Conservation (phyloP, 768 basidiomycete species). For the Lactifluus hygrophoroides region DNA sequence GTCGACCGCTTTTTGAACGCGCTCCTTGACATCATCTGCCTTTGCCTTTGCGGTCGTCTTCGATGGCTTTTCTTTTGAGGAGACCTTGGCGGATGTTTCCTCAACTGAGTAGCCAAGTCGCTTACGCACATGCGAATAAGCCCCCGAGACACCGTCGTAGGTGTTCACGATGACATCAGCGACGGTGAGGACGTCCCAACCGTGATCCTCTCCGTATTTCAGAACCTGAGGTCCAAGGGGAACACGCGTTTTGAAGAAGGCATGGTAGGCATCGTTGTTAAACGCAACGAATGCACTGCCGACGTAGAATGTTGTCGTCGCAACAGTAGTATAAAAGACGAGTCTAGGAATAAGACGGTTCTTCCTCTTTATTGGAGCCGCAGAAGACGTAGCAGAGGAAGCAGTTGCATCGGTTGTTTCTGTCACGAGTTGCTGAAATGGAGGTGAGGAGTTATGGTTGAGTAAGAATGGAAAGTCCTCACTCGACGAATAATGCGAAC, state of each 20-base stretch:
- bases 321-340: slow-evolving; percentile 57
- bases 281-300: slow-evolving; percentile 74
- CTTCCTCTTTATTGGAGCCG: slow-evolving; percentile 41
- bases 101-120: slow-evolving; percentile 35
- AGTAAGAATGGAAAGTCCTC: slow-evolving; percentile 24
- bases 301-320: slow-evolving; percentile 72
- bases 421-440: slow-evolving; percentile 51
- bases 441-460: neutral
- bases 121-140: slow-evolving; percentile 45
- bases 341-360: slow-evolving; percentile 48
- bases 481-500: slow-evolving; percentile 55
- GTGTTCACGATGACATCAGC: slow-evolving; percentile 47
- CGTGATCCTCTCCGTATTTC: slow-evolving; percentile 69
- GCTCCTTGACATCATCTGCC: slow-evolving; percentile 37
- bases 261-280: slow-evolving; percentile 71
- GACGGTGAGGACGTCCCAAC: slow-evolving; percentile 71
- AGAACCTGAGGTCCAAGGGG: slow-evolving; percentile 72
- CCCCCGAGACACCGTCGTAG: slow-evolving; percentile 39
- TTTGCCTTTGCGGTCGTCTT: slow-evolving; percentile 26
- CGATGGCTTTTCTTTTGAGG: neutral
- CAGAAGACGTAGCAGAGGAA: slow-evolving; percentile 31
- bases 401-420: slow-evolving; percentile 27
- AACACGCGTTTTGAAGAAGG: slow-evolving; percentile 74
- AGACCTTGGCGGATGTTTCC: neutral
- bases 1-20: slow-evolving; percentile 35